Evolutionary conservation across 768 basidiomycete species (phyloP).

Genomic region (Pleurotus sapidus): DNA sequence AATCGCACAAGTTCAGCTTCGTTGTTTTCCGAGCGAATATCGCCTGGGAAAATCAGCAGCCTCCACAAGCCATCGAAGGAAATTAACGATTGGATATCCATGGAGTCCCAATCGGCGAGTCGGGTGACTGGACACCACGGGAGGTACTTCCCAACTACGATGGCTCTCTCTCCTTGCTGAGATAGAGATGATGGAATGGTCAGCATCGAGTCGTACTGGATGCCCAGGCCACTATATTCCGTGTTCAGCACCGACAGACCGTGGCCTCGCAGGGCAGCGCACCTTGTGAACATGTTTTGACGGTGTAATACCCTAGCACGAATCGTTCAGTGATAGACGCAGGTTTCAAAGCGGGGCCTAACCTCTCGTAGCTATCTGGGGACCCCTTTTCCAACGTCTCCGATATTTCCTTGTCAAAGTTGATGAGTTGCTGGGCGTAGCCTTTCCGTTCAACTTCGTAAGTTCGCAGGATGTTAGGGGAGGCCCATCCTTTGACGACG

Average conservation of each 20-base stretch:
- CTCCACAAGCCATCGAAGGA: constrained; percentile 14
- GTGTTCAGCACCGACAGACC: not conserved
- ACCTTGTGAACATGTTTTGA: constrained; percentile 15
- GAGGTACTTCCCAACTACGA: not conserved
- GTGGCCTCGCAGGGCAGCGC: not conserved
- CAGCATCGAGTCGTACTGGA: constrained; percentile 8
- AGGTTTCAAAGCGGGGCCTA: too few species aligned
- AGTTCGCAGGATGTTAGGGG: constrained; percentile 19
- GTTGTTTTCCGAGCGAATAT: constrained; percentile 1
- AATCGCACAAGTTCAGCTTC: not conserved
- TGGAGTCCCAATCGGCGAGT: constrained; percentile 12
- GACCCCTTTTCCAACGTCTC: not conserved
- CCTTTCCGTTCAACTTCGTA: constrained; percentile 24
- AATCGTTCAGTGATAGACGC: too few species aligned
- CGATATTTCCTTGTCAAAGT: constrained; percentile 18
- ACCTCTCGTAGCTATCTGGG: too few species aligned
- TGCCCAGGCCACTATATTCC: constrained; percentile 10
- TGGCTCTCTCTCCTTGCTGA: not conserved
- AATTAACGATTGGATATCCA: constrained; percentile 13
- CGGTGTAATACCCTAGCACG: not conserved
- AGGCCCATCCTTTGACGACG: constrained; percentile 23
- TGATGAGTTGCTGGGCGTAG: constrained; percentile 16
- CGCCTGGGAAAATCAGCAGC: constrained; percentile 13
- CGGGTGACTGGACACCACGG: constrained; percentile 8
- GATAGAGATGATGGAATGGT: not conserved